phyloP scores from a whole-genome alignment of 345 rosid genomes.

The Eucalyptus erythrocorys region DNA sequence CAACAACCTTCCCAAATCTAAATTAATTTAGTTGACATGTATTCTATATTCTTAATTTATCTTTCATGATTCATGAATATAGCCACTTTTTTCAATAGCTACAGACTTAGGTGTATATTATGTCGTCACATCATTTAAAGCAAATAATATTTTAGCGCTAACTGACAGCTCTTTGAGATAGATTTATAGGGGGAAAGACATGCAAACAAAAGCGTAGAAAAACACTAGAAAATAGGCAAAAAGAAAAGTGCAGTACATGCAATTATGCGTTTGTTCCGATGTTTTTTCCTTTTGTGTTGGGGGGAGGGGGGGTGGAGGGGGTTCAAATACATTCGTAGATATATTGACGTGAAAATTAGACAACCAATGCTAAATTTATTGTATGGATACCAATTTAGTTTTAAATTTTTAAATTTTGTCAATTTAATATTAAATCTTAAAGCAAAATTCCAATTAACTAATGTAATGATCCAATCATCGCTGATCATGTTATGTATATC shows the following conservation, averaged over 20 bases:
- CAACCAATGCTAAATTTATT: not conserved
- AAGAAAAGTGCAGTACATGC: not conserved
- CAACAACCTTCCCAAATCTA: not conserved
- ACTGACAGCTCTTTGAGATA: not conserved
- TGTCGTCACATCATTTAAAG: not conserved
- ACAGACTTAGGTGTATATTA: not conserved
- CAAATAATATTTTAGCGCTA: not conserved
- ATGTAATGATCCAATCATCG: rapidly evolving
- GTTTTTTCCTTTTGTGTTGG: too few relatives aligned
- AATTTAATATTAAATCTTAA: not conserved
- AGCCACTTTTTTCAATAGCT: not conserved
- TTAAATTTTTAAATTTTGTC: rapidly evolving
- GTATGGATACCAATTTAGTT: rapidly evolving
- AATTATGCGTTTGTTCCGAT: not conserved
- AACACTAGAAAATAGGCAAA: not conserved
- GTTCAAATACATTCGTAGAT: not conserved
- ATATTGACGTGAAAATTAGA: not conserved
- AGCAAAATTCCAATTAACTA: not conserved
- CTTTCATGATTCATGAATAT: not conserved
- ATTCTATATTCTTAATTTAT: not conserved
- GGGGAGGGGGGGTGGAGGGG: too few relatives aligned
- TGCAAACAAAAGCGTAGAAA: not conserved
- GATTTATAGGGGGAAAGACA: not conserved
- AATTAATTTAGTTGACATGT: not conserved
- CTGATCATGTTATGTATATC: not conserved